Base-by-base conservation (phyloP, 164 flowering plant species). In the Stephania cephalantha region DNA sequence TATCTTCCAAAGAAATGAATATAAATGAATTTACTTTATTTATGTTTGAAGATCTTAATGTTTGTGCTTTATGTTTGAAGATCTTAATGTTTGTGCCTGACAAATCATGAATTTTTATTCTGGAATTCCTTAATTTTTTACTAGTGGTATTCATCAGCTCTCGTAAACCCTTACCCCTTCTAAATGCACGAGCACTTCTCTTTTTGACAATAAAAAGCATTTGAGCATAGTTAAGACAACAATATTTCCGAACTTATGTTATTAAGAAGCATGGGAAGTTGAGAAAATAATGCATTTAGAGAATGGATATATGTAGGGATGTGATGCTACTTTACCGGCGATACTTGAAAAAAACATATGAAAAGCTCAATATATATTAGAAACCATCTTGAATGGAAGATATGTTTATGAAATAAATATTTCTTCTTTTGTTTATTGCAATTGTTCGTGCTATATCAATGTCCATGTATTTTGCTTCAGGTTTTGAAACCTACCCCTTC, bases 401-500 rank as follows among this genome's bases (percentile, higher is more conserved):
- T 35, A 12, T 70, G 6, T 70, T 52, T 35, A 42, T 20, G 42
- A 71, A 71, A 30, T 53, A 9, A 64, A 29, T 22, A n/a, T 20
- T 5, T 46, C 65, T 3, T 12, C 20, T 71, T 48, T 63, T 20
- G 45, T 15, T 58, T 75, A 69, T 58, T 9, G 31, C 25, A 8
- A 10, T 71, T 71, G 46, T 42, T 45, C 25, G 25, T 71, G 11
- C 50, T 10, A 44, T 45, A 61, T 61, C 4, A 12, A 25, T 25
- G 25, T 25, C 0, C 25, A 0, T 0, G 42, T 35, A 8, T 71
- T 25, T 45, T 18, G 30, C 25, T 79, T 65, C 61, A 91, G 95
- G 88, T 85, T 72, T 73, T 89, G 44, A 88, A 85, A 77, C 84
- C 91, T 25, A 25, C 25, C 25, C 0, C 25, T 25, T 25, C n/a